phyloP scores from a whole-genome alignment of 257 asterid species.

The Paraleonurus japonicus region DNA sequence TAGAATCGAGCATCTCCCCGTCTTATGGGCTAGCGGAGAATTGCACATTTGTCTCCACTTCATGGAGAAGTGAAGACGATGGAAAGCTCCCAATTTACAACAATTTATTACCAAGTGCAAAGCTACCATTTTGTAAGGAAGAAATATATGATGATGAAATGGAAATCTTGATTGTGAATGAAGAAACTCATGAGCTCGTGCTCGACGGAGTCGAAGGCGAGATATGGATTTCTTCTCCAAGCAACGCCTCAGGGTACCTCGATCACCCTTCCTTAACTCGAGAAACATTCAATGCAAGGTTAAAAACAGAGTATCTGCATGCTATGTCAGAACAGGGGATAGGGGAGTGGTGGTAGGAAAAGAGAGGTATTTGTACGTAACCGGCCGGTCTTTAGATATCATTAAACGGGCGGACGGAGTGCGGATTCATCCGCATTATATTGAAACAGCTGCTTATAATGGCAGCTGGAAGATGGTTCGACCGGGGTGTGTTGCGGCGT shows the following conservation, averaged over 20 bases:
- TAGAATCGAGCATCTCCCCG: conserved; percentile 56
- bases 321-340: conserved; percentile 71
- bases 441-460: conserved; percentile 57
- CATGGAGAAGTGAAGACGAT: conserved; percentile 53
- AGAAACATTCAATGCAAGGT: conserved; percentile 45
- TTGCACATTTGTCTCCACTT: conserved; percentile 75
- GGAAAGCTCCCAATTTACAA: conserved; percentile 35
- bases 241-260: conserved; percentile 73
- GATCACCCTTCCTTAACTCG: conserved; percentile 61
- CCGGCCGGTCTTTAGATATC: conserved; percentile 56
- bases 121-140: conserved; percentile 34
- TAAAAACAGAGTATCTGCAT: conserved; percentile 24
- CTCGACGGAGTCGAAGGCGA: conserved; percentile 81
- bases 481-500: conserved; percentile 65
- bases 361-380: conserved; percentile 55
- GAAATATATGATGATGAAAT: conserved; percentile 48
- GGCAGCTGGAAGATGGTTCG: conserved; percentile 41
- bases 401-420: conserved; percentile 37
- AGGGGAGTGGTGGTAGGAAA: conserved; percentile 58
- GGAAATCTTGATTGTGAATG: conserved; percentile 56
- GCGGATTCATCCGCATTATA: conserved; percentile 64
- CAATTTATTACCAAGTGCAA: conserved; percentile 72
- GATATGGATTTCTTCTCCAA: conserved; percentile 82
- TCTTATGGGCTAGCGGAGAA: conserved; percentile 81
- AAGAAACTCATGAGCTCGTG: conserved; percentile 50